A percentile compares a stretch with the other conserved stretches of the same genome.
Conservation (phyloP, 2,329 filamentous ascomycete genomes). For the Cladophialophora psammophila region DNA sequence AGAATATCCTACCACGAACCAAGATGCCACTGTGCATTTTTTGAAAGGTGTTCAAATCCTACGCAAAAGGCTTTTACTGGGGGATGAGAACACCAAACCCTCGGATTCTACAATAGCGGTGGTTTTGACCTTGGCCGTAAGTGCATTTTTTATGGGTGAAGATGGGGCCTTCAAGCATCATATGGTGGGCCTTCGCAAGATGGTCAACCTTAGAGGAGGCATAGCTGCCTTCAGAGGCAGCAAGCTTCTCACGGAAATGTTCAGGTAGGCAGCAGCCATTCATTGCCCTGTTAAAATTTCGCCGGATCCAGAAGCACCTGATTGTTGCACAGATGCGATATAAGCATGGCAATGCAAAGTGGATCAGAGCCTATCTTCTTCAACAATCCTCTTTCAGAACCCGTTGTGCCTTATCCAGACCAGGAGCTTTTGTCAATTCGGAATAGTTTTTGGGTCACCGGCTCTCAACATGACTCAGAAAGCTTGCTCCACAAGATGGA, state of each 20-base stretch:
- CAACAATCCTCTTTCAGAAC: constrained; percentile 36
- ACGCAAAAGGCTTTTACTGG: constrained; percentile 43
- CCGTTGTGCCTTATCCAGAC: constrained; percentile 40
- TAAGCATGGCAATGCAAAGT: constrained; percentile 42
- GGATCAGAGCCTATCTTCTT: constrained; percentile 42
- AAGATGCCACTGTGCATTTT: constrained; percentile 41
- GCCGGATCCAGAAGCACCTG: constrained; percentile 5
- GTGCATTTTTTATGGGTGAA: constrained; percentile 45
- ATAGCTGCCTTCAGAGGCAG: constrained; percentile 44
- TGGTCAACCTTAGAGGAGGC: constrained; percentile 50
- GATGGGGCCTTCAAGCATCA: constrained; percentile 44
- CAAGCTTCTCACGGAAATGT: constrained; percentile 49
- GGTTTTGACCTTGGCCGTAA: constrained; percentile 45
- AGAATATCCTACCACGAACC: constrained; percentile 12
- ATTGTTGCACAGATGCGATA: constrained; percentile 40
- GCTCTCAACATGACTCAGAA: constrained; percentile 11
- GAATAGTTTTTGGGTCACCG: not conserved
- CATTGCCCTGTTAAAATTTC: not conserved
- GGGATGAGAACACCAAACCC: constrained; percentile 39
- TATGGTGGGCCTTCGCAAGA: constrained; percentile 49
- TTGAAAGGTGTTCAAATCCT: constrained; percentile 44
- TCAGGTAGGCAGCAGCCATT: constrained; percentile 40
- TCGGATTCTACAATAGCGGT: constrained; percentile 46
- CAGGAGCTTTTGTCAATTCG: constrained; percentile 21
- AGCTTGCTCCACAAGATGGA: constrained; percentile 35